phyloP scores from a whole-genome alignment of 441 rosid species.

The Metrosideros polymorpha region DNA sequence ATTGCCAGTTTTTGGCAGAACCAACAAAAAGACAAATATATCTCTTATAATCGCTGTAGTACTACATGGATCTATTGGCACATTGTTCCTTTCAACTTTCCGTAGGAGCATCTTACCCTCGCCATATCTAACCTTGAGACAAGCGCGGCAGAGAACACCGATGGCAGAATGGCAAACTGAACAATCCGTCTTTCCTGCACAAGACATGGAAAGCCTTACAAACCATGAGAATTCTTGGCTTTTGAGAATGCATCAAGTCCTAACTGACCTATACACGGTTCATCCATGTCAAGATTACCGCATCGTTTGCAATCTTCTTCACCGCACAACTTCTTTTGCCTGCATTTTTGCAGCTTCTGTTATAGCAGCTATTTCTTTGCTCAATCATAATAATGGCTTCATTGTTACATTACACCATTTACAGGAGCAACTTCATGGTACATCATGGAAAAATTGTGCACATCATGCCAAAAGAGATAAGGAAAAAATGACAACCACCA shows the following conservation, averaged over 20 bases:
- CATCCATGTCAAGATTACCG: slow-evolving; percentile 19
- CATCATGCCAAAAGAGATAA: not conserved
- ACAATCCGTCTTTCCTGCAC: slow-evolving; percentile 39
- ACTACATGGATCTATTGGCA: not conserved
- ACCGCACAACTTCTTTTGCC: slow-evolving; percentile 34
- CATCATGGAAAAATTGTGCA: not conserved
- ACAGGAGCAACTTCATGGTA: not conserved
- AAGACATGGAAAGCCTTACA: not conserved
- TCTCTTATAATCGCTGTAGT: not conserved
- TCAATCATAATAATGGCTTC: not conserved
- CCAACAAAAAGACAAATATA: not conserved
- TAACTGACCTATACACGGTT: slow-evolving; percentile 31
- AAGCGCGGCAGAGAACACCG: slow-evolving; percentile 32
- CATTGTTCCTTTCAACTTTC: not conserved
- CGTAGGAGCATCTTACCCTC: slow-evolving; percentile 21
- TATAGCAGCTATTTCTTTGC: not conserved
- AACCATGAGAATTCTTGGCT: not conserved
- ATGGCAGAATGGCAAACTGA: slow-evolving; percentile 27
- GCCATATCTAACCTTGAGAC: slow-evolving; percentile 35
- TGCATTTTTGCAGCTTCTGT: not conserved
- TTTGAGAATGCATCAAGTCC: not conserved
- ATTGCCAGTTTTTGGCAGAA: not conserved
- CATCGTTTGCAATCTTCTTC: slow-evolving; percentile 36
- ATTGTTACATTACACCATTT: not conserved
- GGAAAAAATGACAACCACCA: not conserved